These are phyloP conservation scores for Trichophyton schoenleinii DNA, from an alignment of 2,329 filamentous ascomycete species.

Conservation along the genomic window DNA sequence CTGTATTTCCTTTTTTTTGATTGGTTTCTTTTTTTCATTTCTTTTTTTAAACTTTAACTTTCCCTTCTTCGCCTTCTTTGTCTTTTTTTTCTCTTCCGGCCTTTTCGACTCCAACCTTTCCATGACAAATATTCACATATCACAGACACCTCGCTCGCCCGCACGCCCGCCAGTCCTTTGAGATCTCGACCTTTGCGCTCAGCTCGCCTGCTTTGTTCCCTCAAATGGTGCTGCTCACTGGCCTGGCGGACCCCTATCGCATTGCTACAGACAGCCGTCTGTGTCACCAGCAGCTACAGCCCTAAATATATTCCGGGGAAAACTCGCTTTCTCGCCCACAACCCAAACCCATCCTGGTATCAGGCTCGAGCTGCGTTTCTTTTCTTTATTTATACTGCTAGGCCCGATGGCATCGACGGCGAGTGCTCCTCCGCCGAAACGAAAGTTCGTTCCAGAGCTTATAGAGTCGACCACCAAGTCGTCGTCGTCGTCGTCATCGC, in stretches of 20 bases:
- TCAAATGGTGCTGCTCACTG: not conserved
- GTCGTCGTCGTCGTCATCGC: conserved; percentile 2
- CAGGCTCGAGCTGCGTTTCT: not conserved
- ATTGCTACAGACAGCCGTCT: not conserved
- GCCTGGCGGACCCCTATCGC: not conserved
- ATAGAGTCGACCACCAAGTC: conserved; percentile 11
- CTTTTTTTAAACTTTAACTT: not conserved
- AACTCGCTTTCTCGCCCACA: not conserved
- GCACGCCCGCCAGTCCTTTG: not conserved
- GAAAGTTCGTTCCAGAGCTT: conserved; percentile 10
- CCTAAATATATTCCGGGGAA: not conserved
- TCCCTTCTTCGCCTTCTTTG: not conserved
- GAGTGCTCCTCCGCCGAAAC: conserved; percentile 2
- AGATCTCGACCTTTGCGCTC: too few species aligned
- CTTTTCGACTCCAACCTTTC: not conserved
- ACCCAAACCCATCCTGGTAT: not conserved
- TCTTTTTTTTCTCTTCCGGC: not conserved
- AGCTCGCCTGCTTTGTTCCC: not conserved
- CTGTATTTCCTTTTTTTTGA: too few species aligned
- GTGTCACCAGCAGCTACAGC: not conserved
- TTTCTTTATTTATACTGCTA: not conserved
- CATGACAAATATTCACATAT: not conserved
- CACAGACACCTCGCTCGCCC: not conserved
- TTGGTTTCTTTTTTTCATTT: too few species aligned
- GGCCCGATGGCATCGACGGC: not conserved